phyloP scores from a whole-genome alignment of 2,329 filamentous ascomycete species.

The Fusarium penzigii region DNA sequence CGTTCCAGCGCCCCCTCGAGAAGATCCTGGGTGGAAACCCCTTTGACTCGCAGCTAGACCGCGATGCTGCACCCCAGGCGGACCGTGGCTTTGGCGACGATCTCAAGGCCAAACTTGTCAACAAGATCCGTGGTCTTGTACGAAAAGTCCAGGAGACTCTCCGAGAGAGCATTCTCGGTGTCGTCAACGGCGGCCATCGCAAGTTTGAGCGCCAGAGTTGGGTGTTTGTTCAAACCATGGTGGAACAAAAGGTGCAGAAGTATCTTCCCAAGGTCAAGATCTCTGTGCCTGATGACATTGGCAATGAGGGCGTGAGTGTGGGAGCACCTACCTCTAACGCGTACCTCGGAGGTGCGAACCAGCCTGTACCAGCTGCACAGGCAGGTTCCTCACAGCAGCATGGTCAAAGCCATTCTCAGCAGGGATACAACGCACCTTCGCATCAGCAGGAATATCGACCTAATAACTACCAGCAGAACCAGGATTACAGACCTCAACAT shows the following conservation, averaged over 20 bases:
- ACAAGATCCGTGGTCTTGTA: constrained; percentile 45
- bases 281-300: constrained; percentile 47
- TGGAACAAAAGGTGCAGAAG: constrained; percentile 47
- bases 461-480: constrained; percentile 15
- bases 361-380: constrained; percentile 25
- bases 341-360: constrained; percentile 36
- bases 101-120: constrained; percentile 44
- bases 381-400: constrained; percentile 18
- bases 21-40: constrained; percentile 49
- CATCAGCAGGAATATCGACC: constrained; percentile 21
- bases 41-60: constrained; percentile 45
- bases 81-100: constrained; percentile 45
- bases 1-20: constrained; percentile 45
- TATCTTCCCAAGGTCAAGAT: constrained; percentile 49
- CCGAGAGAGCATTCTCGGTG: constrained; percentile 44
- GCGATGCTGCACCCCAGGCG: constrained; percentile 29
- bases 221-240: constrained; percentile 47
- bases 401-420: constrained; percentile 25
- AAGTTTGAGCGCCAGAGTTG: constrained; percentile 48
- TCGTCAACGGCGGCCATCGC: constrained; percentile 49
- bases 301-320: constrained; percentile 47
- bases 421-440: constrained; percentile 26
- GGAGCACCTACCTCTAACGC: constrained; percentile 36
- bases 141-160: constrained; percentile 48
- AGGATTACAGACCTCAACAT: constrained; percentile 9